Evolutionary conservation across 306 rosid species (phyloP), one percentile per base, ranked within the genome.

Genomic region (Trifolium pratense): DNA sequence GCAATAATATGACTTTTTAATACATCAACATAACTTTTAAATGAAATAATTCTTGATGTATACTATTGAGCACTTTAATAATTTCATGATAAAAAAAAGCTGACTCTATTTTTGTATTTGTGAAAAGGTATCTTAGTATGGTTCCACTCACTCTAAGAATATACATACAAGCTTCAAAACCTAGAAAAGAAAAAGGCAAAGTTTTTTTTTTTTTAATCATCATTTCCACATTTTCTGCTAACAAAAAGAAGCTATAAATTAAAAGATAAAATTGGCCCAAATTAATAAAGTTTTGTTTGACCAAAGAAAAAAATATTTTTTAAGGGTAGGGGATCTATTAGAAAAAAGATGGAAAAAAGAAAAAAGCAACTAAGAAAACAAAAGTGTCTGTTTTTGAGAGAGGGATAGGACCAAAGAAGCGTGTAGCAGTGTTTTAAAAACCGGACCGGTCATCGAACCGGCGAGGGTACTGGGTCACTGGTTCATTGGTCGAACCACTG

Each of bases 311-410:
- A 72, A 80, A 55, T 34, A 15, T 5, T 23, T 59, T 73, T 46
- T 67, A 43, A 25, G 71, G 34, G 5, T 7, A 46, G 40, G 31
- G 70, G 70, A 74, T 75, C 80, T 75, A 69, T 61, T 26, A 17
- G 25, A 17, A 7, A 17, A 51, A 53, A 21, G 60, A 23, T 56
- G 20, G 12, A 26, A 76, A 71, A 76, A 70, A 66, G 66, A 66
- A 64, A 73, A 82, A 81, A 81, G 82, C 67, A 81, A 72, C 66
- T 45, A 17, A 66, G 70, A 71, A 76, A 71, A 77, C 78, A 77
- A 72, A 61, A 76, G 69, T 76, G 79, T 63, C 57, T 70, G 80
- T 67, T 67, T 59, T 74, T 60, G 48, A 68, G 79, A 59, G 76
- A 72, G 79, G 72, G 74, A 77, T 23, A 78, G 65, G 74, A 61